Base-by-base conservation (phyloP, 345 rosid species). In the Lepidium africanum region DNA sequence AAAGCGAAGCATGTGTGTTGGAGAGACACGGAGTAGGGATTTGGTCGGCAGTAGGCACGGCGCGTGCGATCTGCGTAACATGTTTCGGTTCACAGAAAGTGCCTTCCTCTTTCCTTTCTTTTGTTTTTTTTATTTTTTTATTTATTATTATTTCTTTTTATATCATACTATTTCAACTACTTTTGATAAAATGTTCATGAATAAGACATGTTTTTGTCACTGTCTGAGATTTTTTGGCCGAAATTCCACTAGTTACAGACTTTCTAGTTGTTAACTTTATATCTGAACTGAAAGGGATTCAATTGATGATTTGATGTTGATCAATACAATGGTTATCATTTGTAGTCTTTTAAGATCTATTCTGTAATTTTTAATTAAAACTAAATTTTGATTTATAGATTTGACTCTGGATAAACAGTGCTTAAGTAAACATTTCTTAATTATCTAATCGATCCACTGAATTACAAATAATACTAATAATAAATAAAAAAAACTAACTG, bases 1-100 rank as follows among this genome's bases (percentile, higher is more conserved):
- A 59, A 60, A 66, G 36, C 62, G 56, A 50, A 49, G 67, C 68
- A 74, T 67, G 68, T 65, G 67, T 74, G 72, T 66, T 12, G 35
- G 63, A 59, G 72, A 65, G 72, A 65, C 72, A 66, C 60, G 49
- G 55, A 52, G 16, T 66, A 19, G 12, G 23, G 68, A 74, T 74
- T 67, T 74, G 77, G 77, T 74, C 77, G 73, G 77, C 72, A 16
- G 50, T 59, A 40, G 77, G 62, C 72, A 66, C 72, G 77, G 77
- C 63, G 56, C 72, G 67, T 66, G 67, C 72, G 72, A 66, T 73
- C 76, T 65, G 65, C 32, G 19, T 65, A 65, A 65, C 66, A 59
- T 73, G 77, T 64, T 73, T 21, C 21, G 67, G 48, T 73, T 59
- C 77, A 73, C 77, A 59, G 56, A 73, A 51, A 67, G 73, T 67